Evolutionary conservation across 257 asterid genomes (phyloP).

Genomic region (Gentiana dahurica): DNA sequence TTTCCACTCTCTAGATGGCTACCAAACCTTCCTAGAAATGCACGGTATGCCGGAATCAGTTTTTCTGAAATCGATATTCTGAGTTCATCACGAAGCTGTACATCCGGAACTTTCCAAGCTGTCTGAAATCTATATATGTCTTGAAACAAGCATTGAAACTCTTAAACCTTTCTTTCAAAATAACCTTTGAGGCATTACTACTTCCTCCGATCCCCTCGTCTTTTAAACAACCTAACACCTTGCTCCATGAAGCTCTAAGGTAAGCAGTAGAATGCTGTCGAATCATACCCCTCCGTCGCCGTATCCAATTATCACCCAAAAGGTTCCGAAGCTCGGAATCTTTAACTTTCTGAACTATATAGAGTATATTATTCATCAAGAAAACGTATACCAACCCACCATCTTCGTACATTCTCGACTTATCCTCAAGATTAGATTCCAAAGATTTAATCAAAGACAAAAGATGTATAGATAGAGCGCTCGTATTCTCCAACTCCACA

Average conservation of each 20-base stretch:
- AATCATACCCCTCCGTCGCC: conserved; percentile 65
- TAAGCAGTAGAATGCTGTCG: conserved; percentile 80
- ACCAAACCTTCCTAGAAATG: conserved; percentile 84
- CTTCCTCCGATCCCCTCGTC: conserved; percentile 88
- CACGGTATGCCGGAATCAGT: conserved; percentile 88
- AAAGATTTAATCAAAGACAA: conserved; percentile 57
- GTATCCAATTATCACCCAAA: conserved; percentile 85
- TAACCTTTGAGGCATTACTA: conserved; percentile 68
- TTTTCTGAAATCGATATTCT: conserved; percentile 86
- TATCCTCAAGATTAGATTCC: conserved; percentile 79
- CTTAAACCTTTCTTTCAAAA: conserved; percentile 84
- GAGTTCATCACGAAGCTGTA: conserved; percentile 96
- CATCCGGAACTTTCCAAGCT: conserved; percentile 93
- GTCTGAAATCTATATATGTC: conserved; percentile 80
- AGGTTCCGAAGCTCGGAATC: conserved; percentile 71
- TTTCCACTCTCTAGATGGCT: conserved; percentile 79
- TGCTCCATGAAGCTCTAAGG: conserved; percentile 91
- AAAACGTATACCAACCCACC: conserved; percentile 71
- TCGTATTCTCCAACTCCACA: conserved; percentile 38
- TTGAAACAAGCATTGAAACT: conserved; percentile 81
- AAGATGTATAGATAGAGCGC: conserved; percentile 47
- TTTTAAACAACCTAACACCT: conserved; percentile 61
- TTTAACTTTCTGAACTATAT: conserved; percentile 86
- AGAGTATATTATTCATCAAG: conserved; percentile 84
- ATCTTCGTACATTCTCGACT: conserved; percentile 81